Conservation (phyloP, 495 filamentous ascomycete species). For the Aspergillus sparsus region DNA sequence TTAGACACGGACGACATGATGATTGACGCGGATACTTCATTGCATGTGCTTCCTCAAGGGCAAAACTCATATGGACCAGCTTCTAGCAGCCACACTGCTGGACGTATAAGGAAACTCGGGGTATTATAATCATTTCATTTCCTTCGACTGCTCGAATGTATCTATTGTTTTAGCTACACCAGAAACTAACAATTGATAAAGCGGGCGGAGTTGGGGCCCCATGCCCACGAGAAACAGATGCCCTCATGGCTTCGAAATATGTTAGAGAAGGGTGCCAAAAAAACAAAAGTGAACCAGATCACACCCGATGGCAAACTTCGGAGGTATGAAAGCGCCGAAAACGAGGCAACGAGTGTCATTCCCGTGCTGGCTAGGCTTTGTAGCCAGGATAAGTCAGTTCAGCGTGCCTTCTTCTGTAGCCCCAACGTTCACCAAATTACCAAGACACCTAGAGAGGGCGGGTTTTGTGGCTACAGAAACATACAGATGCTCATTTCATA, state of each 20-base stretch:
- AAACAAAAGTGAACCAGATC: conserved; percentile 57
- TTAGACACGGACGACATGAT: too few species aligned
- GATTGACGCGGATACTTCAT: not conserved
- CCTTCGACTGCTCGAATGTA: not conserved
- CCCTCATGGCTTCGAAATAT: conserved; percentile 72
- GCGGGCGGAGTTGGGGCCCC: conserved; percentile 71
- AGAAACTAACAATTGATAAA: conserved; percentile 30
- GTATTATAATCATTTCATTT: conserved; percentile 27
- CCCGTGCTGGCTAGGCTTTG: conserved; percentile 72
- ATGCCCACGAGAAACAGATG: conserved; percentile 88
- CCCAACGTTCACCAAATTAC: conserved; percentile 75
- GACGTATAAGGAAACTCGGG: conserved; percentile 40
- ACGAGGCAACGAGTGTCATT: conserved; percentile 68
- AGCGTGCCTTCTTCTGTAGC: conserved; percentile 78
- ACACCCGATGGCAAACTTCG: conserved; percentile 50
- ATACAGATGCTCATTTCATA: conserved; percentile 92
- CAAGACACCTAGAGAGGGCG: conserved; percentile 77
- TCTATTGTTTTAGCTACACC: not conserved
- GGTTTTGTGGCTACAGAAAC: conserved; percentile 97
- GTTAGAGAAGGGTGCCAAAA: conserved; percentile 64
- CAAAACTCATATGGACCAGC: not conserved
- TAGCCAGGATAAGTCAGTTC: conserved; percentile 61
- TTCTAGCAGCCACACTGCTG: not conserved
- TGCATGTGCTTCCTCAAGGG: conserved; percentile 17
- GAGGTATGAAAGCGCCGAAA: conserved; percentile 52